phyloP scores from a whole-genome alignment of 805 yeast genomes.

The Starmerella stellata region DNA sequence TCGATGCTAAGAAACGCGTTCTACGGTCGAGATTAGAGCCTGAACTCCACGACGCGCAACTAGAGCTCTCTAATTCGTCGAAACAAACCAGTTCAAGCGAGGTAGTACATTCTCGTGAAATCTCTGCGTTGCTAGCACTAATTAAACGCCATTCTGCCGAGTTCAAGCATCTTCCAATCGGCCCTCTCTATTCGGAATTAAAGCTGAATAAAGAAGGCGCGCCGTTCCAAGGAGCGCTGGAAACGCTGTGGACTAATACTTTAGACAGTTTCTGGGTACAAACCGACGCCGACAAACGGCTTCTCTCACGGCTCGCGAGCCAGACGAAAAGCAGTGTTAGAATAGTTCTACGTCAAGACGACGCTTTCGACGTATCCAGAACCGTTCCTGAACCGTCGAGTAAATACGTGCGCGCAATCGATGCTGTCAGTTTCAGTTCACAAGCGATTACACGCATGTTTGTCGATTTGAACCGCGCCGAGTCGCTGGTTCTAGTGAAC shows the following conservation, averaged over 20 bases:
- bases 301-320: conserved; percentile 14
- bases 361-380: conserved; percentile 34
- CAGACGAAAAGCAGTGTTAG: conserved; percentile 19
- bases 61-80: neutral
- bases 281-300: conserved; percentile 38
- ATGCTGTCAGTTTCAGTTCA: conserved; percentile 37
- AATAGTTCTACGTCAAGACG: conserved; percentile 36
- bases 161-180: conserved; percentile 33
- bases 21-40: neutral
- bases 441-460: conserved; percentile 13
- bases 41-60: neutral
- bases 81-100: neutral
- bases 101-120: neutral
- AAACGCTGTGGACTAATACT: conserved; percentile 32
- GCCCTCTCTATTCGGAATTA: conserved; percentile 59
- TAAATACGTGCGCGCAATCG: conserved; percentile 34
- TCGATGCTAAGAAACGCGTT: neutral
- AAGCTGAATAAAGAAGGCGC: conserved; percentile 44
- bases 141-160: neutral
- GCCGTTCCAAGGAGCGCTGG: conserved; percentile 32
- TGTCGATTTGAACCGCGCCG: conserved; percentile 18
- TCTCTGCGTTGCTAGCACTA: neutral
- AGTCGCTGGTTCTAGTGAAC: conserved; percentile 3
- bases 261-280: conserved; percentile 52
- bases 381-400: conserved; percentile 28